Evolutionary conservation across 495 filamentous ascomycete species (phyloP), one percentile per base, ranked within the genome.

Genomic region (Penicillium bialowiezense): DNA sequence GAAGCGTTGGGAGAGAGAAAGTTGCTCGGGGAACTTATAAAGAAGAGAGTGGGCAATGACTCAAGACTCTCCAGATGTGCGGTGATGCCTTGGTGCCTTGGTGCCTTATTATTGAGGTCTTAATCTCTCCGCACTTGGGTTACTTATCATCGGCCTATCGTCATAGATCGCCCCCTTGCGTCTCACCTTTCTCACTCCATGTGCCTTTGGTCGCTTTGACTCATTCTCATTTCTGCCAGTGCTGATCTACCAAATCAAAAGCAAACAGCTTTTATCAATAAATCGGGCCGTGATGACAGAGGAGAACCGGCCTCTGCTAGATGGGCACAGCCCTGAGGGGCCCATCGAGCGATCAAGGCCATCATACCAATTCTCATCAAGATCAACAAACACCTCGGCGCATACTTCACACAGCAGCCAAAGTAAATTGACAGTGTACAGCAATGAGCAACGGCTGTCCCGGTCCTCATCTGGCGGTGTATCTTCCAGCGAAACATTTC

Each of bases 241-340:
- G 1, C 3, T 12, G 4, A 7, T 17, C 35, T 35, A 28, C 7
- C 12, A 44, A 2, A 21, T 13, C 12, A 47, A 28, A 24, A 21
- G 12, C 24, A 2, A 37, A 34, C 26, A 0, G 24, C 1, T 8
- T 38, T 48, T 33, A 50, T 48, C 49, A 33, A 52, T 32, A 52
- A 36, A 23, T 43, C 10, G 12, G 43, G 59, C 60, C 59, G 37
- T 43, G 42, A 72, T 72, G 71, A 58, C 61, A 48, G 64, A 70
- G 34, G 69, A 69, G 48, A 60, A 38, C 40, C 52, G 50, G 50
- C 64, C 66, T 48, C 50, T 69, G 37, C 42, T 71, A 45, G 58
- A 61, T 51, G 56, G 56, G 46, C 46, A 17, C 19, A 9, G 4
- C n/a, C 18, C n/a, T 32, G 29, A 32, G 29, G 19, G 32, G 42